A percentile compares a stretch with the other conserved stretches of the same genome.
These are phyloP conservation scores for Microcos paniculata DNA, from an alignment of 345 rosid genomes.

Conservation along the genomic window DNA sequence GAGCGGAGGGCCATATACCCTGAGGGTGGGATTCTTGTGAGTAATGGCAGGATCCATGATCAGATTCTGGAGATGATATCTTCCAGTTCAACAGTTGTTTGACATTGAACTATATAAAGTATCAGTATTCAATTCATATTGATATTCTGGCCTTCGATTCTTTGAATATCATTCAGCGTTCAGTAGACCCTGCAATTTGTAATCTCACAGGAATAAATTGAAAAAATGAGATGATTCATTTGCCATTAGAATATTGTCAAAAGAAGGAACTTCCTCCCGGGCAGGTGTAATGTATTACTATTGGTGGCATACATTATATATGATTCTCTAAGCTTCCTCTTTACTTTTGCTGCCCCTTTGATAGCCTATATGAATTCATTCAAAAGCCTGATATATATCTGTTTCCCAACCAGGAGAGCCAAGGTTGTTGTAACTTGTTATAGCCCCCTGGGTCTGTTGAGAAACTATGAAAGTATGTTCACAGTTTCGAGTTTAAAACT, in stretches of 20 bases:
- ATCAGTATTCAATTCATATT: neutral
- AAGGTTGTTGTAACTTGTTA: too few relatives aligned
- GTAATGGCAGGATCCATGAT: conserved; percentile 43
- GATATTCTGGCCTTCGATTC: neutral
- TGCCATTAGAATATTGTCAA: neutral
- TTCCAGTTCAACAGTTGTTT: conserved; percentile 29
- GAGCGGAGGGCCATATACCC: conserved; percentile 49
- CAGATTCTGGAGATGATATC: conserved; percentile 44
- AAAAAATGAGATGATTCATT: neutral
- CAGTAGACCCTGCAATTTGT: neutral
- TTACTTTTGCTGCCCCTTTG: too few relatives aligned
- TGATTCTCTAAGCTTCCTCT: neutral
- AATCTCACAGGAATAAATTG: neutral
- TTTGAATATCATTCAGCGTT: neutral
- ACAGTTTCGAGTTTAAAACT: too few relatives aligned
- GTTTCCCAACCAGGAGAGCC: too few relatives aligned
- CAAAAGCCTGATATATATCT: neutral
- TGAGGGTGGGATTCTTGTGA: conserved; percentile 52
- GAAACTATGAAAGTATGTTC: too few relatives aligned
- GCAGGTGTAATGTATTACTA: neutral
- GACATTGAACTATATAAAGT: neutral
- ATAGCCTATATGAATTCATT: too few relatives aligned
- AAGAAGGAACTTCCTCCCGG: neutral
- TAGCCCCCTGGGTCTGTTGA: too few relatives aligned
- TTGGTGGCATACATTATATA: too few relatives aligned